Evolutionary conservation across 805 yeast species (phyloP).

Genomic region (Peterozyma toletana): DNA sequence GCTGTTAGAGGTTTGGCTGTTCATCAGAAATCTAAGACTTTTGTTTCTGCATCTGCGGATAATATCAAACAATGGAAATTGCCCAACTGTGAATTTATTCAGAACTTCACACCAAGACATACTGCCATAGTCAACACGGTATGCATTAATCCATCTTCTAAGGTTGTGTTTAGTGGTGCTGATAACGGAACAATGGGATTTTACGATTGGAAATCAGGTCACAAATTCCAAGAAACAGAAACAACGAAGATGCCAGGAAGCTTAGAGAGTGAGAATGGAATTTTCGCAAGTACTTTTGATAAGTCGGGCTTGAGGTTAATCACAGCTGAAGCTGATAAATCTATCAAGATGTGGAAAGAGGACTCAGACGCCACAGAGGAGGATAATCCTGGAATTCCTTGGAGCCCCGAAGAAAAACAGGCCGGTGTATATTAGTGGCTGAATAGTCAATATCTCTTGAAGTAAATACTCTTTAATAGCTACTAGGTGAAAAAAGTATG

Average conservation of each 20-base stretch:
- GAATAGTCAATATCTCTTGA: no score
- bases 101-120: conserved; percentile 37
- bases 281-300: conserved; percentile 70
- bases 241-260: conserved; percentile 69
- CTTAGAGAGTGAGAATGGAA: conserved; percentile 55
- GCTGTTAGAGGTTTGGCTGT: conserved; percentile 67
- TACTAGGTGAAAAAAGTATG: no score
- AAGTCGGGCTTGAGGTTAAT: conserved; percentile 71
- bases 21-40: conserved; percentile 64
- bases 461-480: no score
- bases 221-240: conserved; percentile 42
- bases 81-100: conserved; percentile 64
- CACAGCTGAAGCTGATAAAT: conserved; percentile 88
- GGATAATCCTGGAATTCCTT: conserved; percentile 27
- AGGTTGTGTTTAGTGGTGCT: conserved; percentile 70
- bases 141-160: conserved; percentile 50
- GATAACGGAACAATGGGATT: conserved; percentile 76
- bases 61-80: conserved; percentile 79
- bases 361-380: conserved; percentile 27
- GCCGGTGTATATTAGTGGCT: background rate
- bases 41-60: conserved; percentile 76
- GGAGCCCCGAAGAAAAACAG: conserved; percentile 17
- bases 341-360: conserved; percentile 68
- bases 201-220: conserved; percentile 73
- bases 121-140: conserved; percentile 62